A percentile compares a stretch with the other conserved stretches of the same genome.
Evolutionary conservation across 257 asterid species (phyloP).

Genomic region (Anisodus tanguticus): DNA sequence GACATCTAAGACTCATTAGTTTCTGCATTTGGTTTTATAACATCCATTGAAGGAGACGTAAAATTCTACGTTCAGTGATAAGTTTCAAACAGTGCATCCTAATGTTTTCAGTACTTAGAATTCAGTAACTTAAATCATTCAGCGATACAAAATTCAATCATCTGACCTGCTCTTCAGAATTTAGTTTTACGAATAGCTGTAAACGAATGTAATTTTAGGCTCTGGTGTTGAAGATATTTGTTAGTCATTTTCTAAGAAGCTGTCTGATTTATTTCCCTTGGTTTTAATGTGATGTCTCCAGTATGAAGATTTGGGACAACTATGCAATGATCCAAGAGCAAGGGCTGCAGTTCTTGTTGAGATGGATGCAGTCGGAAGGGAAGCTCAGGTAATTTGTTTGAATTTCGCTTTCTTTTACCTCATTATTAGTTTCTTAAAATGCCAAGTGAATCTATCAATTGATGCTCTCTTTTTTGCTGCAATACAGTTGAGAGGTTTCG

Average conservation of each 20-base stretch:
- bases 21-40: not conserved
- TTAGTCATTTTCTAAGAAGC: not conserved
- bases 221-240: conserved; percentile 8
- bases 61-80: not conserved
- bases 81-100: not conserved
- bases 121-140: not conserved
- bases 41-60: not conserved
- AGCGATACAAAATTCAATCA: not conserved
- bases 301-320: conserved; percentile 72
- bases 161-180: not conserved
- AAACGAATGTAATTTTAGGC: conserved; percentile 5
- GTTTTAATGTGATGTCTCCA: conserved; percentile 37
- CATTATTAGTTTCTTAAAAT: conserved; percentile 8
- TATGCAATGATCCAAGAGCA: conserved; percentile 77
- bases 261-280: conserved; percentile 17
- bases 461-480: conserved; percentile 28
- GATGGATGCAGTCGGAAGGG: conserved; percentile 84
- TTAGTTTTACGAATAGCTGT: conserved; percentile 12
- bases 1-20: not conserved
- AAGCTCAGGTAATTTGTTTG: conserved; percentile 72
- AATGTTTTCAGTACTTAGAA: not conserved
- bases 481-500: conserved; percentile 83
- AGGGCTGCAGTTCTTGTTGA: conserved; percentile 93
- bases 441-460: not conserved
- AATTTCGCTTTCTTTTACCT: not conserved